A percentile compares a stretch with the other conserved stretches of the same genome.
phyloP scores from a whole-genome alignment of 371 early-diverging fungal genomes.

The Funneliformis caledonium region DNA sequence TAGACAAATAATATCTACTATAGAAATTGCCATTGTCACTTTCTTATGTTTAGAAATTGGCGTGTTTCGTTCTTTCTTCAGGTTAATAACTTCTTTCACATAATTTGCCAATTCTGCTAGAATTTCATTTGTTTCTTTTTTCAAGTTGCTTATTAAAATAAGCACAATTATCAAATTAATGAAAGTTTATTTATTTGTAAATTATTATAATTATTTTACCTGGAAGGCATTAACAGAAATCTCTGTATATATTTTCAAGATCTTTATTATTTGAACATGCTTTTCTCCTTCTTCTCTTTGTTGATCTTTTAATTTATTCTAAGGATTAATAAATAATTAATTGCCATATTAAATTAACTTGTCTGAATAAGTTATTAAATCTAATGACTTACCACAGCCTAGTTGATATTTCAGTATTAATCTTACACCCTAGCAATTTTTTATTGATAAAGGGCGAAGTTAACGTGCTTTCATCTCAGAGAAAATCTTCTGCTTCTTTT shows the following conservation, averaged over 20 bases:
- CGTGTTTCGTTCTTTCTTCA: constrained; percentile 82
- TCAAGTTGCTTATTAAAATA: constrained; percentile 51
- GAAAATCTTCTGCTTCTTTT: constrained; percentile 73
- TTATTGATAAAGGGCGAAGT: constrained; percentile 79
- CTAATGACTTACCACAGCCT: constrained; percentile 52
- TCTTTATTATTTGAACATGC: constrained; percentile 44
- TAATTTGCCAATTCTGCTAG: constrained; percentile 62
- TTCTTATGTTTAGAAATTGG: constrained; percentile 76
- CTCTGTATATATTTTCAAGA: constrained; percentile 61
- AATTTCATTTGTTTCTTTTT: constrained; percentile 59
- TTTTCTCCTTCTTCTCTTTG: constrained; percentile 62
- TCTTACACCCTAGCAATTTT: constrained; percentile 55
- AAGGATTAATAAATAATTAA: too few relatives aligned
- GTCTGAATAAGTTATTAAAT: neutral
- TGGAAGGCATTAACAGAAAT: constrained; percentile 65
- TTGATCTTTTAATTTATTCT: constrained; percentile 41
- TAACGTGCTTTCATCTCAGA: constrained; percentile 54
- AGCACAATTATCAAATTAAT: neutral
- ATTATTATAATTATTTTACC: constrained; percentile 41
- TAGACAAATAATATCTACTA: constrained; percentile 47
- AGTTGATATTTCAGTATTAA: constrained; percentile 46
- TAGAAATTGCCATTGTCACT: constrained; percentile 60
- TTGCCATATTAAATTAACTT: too few relatives aligned
- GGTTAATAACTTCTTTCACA: constrained; percentile 81
- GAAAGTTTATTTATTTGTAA: too few relatives aligned